Percentiles rank a stretch among this genome's conserved stretches.
Conservation (phyloP, 257 asterid species). For the Mentha longifolia region DNA sequence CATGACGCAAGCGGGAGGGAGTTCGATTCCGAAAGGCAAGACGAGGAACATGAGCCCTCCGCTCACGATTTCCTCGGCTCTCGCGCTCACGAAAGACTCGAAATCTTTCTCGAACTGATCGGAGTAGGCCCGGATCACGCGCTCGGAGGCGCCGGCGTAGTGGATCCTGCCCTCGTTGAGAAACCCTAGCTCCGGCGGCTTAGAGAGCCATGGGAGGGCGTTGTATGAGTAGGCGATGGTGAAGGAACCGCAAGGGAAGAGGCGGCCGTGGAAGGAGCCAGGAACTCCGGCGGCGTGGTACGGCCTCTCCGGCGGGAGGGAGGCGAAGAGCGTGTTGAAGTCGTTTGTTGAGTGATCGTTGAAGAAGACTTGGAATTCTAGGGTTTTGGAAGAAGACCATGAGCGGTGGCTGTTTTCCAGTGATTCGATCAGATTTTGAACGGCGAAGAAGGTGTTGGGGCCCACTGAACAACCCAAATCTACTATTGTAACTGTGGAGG, state of each 20-base stretch:
- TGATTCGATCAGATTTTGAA: background rate
- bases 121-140: constrained; percentile 30
- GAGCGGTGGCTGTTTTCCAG: background rate
- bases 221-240: constrained; percentile 14
- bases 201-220: background rate
- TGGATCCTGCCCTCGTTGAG: constrained; percentile 35
- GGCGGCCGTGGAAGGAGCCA: constrained; percentile 40
- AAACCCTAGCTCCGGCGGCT: constrained; percentile 22
- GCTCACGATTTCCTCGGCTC: constrained; percentile 40
- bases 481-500: background rate
- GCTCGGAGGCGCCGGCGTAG: constrained; percentile 17
- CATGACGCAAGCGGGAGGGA: background rate
- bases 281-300: constrained; percentile 44
- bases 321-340: constrained; percentile 28
- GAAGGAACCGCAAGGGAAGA: constrained; percentile 37
- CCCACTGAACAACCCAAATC: constrained; percentile 11
- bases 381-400: no score
- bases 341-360: background rate
- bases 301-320: constrained; percentile 17
- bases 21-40: constrained; percentile 17
- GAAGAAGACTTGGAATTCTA: constrained; percentile 7
- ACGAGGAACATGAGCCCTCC: constrained; percentile 42
- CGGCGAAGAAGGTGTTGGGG: background rate
- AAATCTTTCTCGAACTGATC: constrained; percentile 42
- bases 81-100: constrained; percentile 34